Conservation (phyloP, 78 protist species). For the Protostelium mycophagum region DNA sequence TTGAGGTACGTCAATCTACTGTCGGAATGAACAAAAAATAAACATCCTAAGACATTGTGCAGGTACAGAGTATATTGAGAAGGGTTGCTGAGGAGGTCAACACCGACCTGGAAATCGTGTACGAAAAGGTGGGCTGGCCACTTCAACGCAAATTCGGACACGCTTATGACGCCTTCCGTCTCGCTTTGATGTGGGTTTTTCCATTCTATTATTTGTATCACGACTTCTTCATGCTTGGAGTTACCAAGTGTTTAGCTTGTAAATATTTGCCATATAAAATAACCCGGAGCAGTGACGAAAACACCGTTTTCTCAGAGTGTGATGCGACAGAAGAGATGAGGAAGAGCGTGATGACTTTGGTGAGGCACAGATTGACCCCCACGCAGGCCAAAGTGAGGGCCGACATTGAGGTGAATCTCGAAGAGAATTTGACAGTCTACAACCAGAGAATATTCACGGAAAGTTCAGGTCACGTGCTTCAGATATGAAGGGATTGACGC, state of each 20-base stretch:
- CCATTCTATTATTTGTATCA: neutral
- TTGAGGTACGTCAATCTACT: conserved; percentile 61
- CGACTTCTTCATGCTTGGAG: neutral
- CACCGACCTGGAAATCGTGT: conserved; percentile 31
- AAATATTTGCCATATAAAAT: neutral
- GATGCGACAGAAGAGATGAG: conserved; percentile 21
- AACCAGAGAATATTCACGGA: conserved; percentile 6
- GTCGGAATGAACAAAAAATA: neutral
- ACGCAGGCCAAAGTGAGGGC: conserved; percentile 71
- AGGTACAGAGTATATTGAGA: neutral
- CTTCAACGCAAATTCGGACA: conserved; percentile 77
- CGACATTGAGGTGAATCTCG: conserved; percentile 21
- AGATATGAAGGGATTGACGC: conserved; percentile 94
- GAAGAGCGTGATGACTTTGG: conserved; percentile 49
- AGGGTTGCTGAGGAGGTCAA: neutral
- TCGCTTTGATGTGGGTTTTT: conserved; percentile 58
- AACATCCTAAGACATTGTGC: too few species aligned
- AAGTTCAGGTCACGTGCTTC: conserved; percentile 91
- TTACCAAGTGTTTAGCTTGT: neutral
- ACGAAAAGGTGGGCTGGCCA: conserved; percentile 85
- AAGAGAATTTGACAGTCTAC: neutral
- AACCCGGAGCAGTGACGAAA: conserved; percentile 18
- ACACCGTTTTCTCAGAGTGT: conserved; percentile 44
- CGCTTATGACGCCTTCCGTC: conserved; percentile 91
- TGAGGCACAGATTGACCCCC: conserved; percentile 83